A percentile compares a stretch with the other conserved stretches of the same genome.
Conservation (phyloP, 768 basidiomycete species). For the Fistulinella prunicolor region DNA sequence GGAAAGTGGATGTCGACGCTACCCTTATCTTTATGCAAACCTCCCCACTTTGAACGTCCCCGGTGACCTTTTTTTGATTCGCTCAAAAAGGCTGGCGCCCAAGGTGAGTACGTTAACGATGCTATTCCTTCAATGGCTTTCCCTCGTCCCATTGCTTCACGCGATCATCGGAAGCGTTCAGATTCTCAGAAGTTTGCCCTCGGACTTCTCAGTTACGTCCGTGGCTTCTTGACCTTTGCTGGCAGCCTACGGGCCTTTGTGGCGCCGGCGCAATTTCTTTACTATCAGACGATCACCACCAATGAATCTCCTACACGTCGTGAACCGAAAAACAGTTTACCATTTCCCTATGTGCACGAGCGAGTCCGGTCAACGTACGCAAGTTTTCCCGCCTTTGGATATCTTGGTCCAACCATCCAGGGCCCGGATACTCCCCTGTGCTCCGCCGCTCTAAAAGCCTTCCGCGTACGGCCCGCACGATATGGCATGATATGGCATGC, state of each 20-base stretch:
- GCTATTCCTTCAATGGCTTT: conserved; percentile 5
- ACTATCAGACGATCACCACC: conserved; percentile 23
- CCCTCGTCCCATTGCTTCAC: conserved; percentile 16
- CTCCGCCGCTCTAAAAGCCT: conserved; percentile 24
- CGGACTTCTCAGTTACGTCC: conserved; percentile 35
- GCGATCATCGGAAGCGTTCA: conserved; percentile 24
- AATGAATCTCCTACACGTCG: conserved; percentile 12
- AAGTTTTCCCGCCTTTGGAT: conserved; percentile 22
- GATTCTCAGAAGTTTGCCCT: conserved; percentile 32
- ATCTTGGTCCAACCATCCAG: conserved; percentile 10
- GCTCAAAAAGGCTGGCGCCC: conserved; percentile 14
- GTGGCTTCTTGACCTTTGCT: conserved; percentile 29
- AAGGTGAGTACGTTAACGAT: conserved; percentile 16
- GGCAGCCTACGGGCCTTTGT: conserved; percentile 26
- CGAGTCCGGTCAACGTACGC: conserved; percentile 18
- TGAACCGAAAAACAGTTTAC: conserved; percentile 10
- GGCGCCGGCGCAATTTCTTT: conserved; percentile 22
- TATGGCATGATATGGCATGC: conserved; percentile 9
- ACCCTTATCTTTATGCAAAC: conserved; percentile 20
- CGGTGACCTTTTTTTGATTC: conserved; percentile 20
- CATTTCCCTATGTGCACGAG: conserved; percentile 17
- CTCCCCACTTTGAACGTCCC: conserved; percentile 8
- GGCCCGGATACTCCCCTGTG: conserved; percentile 13
- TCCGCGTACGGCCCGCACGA: conserved; percentile 22
- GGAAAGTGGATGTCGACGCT: conserved; percentile 13